Conservation (phyloP, 2,329 filamentous ascomycete genomes). For the Botrytis galanthina region DNA sequence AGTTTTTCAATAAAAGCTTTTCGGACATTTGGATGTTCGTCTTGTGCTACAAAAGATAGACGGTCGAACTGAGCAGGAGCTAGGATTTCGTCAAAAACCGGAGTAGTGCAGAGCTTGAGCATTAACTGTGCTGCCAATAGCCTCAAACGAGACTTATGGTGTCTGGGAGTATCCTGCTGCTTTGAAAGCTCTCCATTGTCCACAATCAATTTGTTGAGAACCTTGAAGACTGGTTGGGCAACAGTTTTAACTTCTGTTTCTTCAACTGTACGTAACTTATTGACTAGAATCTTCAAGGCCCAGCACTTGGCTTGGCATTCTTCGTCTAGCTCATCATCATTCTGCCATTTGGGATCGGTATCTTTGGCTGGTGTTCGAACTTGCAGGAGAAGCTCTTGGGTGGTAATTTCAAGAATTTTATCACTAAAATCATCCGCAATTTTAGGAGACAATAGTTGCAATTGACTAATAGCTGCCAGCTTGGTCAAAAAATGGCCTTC, state of each 20-base stretch:
- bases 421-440: constrained; percentile 73
- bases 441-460: constrained; percentile 72
- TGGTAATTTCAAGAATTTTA: constrained; percentile 73
- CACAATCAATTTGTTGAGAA: constrained; percentile 73
- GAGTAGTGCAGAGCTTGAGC: constrained; percentile 78
- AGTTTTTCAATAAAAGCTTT: constrained; percentile 77
- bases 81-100: constrained; percentile 73
- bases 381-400: constrained; percentile 70
- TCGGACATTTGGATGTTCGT: constrained; percentile 70
- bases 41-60: constrained; percentile 78
- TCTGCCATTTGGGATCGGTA: constrained; percentile 62
- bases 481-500: constrained; percentile 73
- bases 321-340: constrained; percentile 67
- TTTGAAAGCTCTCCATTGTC: constrained; percentile 79
- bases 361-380: constrained; percentile 62
- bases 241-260: constrained; percentile 55
- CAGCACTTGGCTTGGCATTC: constrained; percentile 81
- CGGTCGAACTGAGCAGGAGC: constrained; percentile 73
- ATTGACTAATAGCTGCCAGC: constrained; percentile 67
- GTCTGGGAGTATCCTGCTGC: constrained; percentile 68
- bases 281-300: constrained; percentile 82
- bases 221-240: constrained; percentile 69
- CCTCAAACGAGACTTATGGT: constrained; percentile 78
- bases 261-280: constrained; percentile 65
- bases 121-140: constrained; percentile 76